Base-by-base conservation (phyloP, 139 green algal genomes). In the Yamagishiella unicocca region DNA sequence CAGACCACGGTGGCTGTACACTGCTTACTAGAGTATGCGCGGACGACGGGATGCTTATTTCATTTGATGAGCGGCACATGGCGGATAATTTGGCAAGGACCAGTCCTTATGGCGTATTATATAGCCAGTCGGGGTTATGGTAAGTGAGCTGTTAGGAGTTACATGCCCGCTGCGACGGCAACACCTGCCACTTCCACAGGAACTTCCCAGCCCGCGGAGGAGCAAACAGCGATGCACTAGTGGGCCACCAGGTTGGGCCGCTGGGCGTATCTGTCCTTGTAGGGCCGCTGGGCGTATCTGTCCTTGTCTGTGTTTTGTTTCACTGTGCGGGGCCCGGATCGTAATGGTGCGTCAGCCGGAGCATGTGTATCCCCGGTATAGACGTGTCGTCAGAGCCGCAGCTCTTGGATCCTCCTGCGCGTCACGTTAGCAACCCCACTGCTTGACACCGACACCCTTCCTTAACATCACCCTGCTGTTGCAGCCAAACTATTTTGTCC, bases 161-260 rank as follows among this genome's bases (percentile, higher is more conserved):
- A 42, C 33, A 37, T 40, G 19, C 5, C 5, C 29, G 31, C 66
- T 27, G 66, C 33, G 66, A 25, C 33, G 64, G 25, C 62, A 71
- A 21, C 35, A 21, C 66, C 31, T 33, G 66, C 4, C 19, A 25
- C 27, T 5, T 14, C 21, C 37, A 35, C 61, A 85, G 79, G 79
- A 85, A 85, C 31, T 85, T 85, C 58, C 79, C 79, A 1, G n/a
- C 79, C 10, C 79, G 55, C 9, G 79, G 79, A 38, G 79, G 79
- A 14, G n/a, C 79, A 37, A 85, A 85, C 40, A 76, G 61, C 10
- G 79, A 85, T 42, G 79, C 61, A 24, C 42, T 85, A 0, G 58
- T 85, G 35, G 79, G 79, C 2, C 79, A 85, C n/a, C 79, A 85
- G 79, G 79, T 75, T 12, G 4, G 74, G 38, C 7, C n/a, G n/a